Evolutionary conservation across 495 filamentous ascomycete species (phyloP), one percentile per base, ranked within the genome.

Genomic region (Lasiosphaeris hirsuta): DNA sequence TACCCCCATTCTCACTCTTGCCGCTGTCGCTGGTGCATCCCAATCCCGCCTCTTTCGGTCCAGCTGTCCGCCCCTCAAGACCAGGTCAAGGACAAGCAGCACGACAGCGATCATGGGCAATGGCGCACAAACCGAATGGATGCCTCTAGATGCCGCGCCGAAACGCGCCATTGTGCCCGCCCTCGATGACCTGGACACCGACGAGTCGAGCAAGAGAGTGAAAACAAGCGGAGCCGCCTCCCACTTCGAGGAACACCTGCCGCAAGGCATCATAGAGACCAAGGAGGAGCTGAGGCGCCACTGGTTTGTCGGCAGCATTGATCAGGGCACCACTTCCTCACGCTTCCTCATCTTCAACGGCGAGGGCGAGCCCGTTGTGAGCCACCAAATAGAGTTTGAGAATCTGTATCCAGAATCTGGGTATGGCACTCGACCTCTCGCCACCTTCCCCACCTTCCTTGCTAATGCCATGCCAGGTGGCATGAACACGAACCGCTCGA

Each of bases 261-360:
- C 66, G 14, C 49, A 33, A 38, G 71, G 66, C 4, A 62, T 70
- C 18, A 14, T 39, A 23, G 62, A 69, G 51, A 73, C 71, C 10
- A 54, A 61, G 3, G 67, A 65, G 40, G 69, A 72, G 50, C 51
- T 59, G 42, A 59, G 51, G 48, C 59, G 61, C 41, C 56, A 61
- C 42, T 73, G 70, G 69, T 82, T 81, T 44, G 75, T 82, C 62
- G 80, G 80, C 34, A 80, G 77, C 58, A 93, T 97, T 66, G 93
- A 97, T 67, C 89, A 93, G 66, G 93, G 93, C 18, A 97, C 93
- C 7, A 96, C 93, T 11, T 95, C 90, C 62, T 90, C 93, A 35
- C 85, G 93, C 13, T 96, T 96, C 69, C 78, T 97, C 54, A 92
- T 97, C 57, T 96, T 97, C 72, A 84, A 96, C 71, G 81, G 84